Evolutionary conservation across 768 basidiomycete species (phyloP).

Genomic region (Lactifluus echinatus): DNA sequence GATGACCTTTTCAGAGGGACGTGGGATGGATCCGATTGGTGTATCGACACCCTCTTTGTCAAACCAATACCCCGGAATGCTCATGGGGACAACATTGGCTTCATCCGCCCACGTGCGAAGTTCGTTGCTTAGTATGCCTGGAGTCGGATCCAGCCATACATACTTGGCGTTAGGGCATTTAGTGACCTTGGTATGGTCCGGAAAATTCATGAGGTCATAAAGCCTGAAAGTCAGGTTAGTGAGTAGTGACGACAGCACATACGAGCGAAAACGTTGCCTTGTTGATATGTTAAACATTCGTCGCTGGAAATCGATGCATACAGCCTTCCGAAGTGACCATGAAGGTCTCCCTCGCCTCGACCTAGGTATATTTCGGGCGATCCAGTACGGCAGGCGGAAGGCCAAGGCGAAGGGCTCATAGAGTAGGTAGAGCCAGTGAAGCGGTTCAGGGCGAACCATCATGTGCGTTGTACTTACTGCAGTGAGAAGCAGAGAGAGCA

Average conservation of each 20-base stretch:
- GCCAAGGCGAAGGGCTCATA: not conserved
- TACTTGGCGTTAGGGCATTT: not conserved
- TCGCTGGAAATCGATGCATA: not conserved
- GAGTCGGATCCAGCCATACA: constrained; percentile 14
- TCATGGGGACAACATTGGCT: constrained; percentile 14
- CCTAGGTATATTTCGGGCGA: not conserved
- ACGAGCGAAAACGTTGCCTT: not conserved
- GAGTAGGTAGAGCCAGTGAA: not conserved
- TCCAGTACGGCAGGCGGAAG: constrained; percentile 5
- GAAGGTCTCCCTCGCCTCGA: not conserved
- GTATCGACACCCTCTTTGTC: constrained; percentile 1
- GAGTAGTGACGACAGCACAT: not conserved
- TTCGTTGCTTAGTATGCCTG: constrained; percentile 4
- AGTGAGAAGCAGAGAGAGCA: not conserved
- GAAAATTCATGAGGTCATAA: not conserved
- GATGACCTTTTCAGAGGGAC: constrained; percentile 9
- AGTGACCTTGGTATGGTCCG: not conserved
- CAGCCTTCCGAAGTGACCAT: not conserved
- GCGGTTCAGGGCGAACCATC: not conserved
- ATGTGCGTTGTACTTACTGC: not conserved
- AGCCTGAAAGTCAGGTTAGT: not conserved
- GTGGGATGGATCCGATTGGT: not conserved
- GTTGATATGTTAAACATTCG: not conserved
- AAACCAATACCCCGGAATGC: constrained; percentile 21
- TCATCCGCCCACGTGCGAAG: constrained; percentile 12